phyloP scores from a whole-genome alignment of 495 filamentous ascomycete species.

The Pyronema domesticum region DNA sequence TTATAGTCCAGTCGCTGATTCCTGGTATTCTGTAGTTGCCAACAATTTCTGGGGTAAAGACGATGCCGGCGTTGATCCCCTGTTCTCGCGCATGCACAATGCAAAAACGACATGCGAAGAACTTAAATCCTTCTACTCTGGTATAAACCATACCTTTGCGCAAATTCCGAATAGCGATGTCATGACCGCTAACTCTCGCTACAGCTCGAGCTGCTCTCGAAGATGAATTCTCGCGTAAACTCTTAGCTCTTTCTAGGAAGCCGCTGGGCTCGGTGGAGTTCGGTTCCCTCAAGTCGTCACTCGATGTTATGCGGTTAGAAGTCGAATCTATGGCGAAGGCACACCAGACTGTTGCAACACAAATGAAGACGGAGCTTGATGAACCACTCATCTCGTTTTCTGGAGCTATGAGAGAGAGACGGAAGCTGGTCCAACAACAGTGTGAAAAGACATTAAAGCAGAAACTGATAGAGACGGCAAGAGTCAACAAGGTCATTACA shows the following conservation, averaged over 20 bases:
- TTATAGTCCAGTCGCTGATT: background rate
- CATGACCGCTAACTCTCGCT: background rate
- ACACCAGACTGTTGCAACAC: constrained; percentile 69
- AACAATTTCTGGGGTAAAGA: constrained; percentile 99
- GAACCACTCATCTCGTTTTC: constrained; percentile 83
- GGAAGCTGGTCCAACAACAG: constrained; percentile 85
- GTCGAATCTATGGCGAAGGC: constrained; percentile 89
- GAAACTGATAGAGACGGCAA: constrained; percentile 77
- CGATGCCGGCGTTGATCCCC: constrained; percentile 81
- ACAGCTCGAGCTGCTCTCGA: constrained; percentile 80
- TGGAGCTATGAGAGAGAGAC: constrained; percentile 81
- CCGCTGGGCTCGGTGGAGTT: constrained; percentile 74
- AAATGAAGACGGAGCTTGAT: constrained; percentile 96
- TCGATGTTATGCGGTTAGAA: constrained; percentile 76
- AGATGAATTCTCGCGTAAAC: constrained; percentile 91
- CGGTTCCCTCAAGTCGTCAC: constrained; percentile 62
- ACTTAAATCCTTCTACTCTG: constrained; percentile 73
- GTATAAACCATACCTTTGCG: constrained; percentile 29
- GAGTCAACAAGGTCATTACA: constrained; percentile 64
- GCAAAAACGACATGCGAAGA: constrained; percentile 94
- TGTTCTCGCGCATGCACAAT: constrained; percentile 90
- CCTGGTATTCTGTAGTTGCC: constrained; percentile 42
- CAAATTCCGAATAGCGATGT: constrained; percentile 4
- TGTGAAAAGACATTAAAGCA: constrained; percentile 86
- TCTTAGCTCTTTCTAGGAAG: constrained; percentile 71